Evolutionary conservation across 345 rosid genomes (phyloP).

Genomic region (Nephelium lappaceum): DNA sequence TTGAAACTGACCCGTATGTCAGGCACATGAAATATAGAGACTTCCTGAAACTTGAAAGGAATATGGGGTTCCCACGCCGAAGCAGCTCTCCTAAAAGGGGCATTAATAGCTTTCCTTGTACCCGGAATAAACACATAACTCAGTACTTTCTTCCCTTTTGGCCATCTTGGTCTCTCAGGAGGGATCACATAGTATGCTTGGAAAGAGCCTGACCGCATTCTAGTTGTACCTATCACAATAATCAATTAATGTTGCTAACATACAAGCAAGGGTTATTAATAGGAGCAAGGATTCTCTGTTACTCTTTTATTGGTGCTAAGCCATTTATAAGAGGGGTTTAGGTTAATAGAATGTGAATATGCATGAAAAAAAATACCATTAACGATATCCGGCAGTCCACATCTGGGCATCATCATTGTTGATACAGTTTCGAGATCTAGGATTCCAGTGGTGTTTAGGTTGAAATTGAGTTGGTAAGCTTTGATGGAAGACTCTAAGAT

Average conservation of each 20-base stretch:
- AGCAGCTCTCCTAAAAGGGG: not conserved
- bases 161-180: not conserved
- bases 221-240: not conserved
- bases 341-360: no score
- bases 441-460: conserved; percentile 16
- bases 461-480: conserved; percentile 19
- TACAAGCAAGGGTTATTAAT: no score
- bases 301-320: no score
- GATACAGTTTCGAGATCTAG: conserved; percentile 3
- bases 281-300: no score
- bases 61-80: not conserved
- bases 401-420: conserved; percentile 27
- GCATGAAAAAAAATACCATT: not conserved
- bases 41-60: not conserved
- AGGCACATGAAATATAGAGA: not conserved
- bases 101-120: not conserved
- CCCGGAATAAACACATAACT: not conserved
- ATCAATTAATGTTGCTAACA: no score
- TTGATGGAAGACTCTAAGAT: conserved; percentile 14
- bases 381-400: conserved; percentile 26
- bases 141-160: not conserved
- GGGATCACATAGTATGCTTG: conserved; percentile 5
- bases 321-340: no score
- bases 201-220: not conserved
- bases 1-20: conserved; percentile 2